Base-by-base conservation (phyloP, 2,329 filamentous ascomycete genomes). In the Diaporthe eres region DNA sequence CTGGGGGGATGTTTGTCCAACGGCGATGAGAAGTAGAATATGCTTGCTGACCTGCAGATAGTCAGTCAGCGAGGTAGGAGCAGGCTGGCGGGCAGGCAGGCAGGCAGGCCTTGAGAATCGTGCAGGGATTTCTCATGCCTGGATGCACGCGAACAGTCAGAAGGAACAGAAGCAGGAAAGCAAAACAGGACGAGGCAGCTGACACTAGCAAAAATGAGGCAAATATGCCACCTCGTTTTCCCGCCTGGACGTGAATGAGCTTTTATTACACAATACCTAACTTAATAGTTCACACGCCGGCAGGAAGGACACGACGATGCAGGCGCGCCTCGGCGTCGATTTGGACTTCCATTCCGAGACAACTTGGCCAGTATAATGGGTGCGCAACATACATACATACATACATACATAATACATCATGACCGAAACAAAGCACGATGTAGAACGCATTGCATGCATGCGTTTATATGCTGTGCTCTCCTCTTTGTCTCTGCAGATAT, bases 21-120 rank as follows among this genome's bases (percentile, higher is more conserved):
- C 25, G 7, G 8, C 22, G 47, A 53, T 68, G 65, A 19, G 31
- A 17, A 28, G 31, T 39, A 39, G 31, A 53, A 39, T 39, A 55
- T 68, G 65, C 47, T 68, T 68, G 65, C 65, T 68, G 65, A 68
- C 65, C 31, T 68, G 47, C 65, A 68, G 65, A 31, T 7, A 39
- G 22, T 17, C 31, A 68, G 65, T 68, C 47, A 68, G 47, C n/a
- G 12, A 68, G 47, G 19, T n/a, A 68, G 63, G n/a, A 60, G 39
- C 39, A 22, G 37, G 42, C 60, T 9, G 42, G 60, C 61, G 10
- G 61, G 60, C 42, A 6, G 42, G 25, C 44, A 22, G 44, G 44
- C 61, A 49, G 25, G 39, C 28, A 31, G 22, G 37, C 37, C 22
- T n/a, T n/a, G 47, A 39, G 47, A 37, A 28, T 22, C 19, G 31